Evolutionary conservation across 768 basidiomycete genomes (phyloP).

Genomic region (Psilocybe subaeruginosa): DNA sequence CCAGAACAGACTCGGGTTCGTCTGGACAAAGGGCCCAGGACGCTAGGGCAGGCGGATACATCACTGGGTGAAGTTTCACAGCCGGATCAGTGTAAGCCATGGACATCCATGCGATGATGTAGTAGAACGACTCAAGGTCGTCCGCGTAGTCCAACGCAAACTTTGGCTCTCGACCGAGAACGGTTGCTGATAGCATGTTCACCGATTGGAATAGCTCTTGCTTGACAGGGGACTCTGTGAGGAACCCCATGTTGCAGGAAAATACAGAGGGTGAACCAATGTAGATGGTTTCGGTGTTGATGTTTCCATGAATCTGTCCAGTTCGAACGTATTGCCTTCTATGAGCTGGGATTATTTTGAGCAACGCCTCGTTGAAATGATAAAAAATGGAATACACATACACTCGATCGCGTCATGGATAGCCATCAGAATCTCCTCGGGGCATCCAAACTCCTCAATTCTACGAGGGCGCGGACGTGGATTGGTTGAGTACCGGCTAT

Average conservation of each 20-base stretch:
- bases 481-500: too few species aligned
- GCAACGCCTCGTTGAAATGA: too few species aligned
- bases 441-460: not conserved
- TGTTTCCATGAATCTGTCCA: not conserved
- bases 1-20: not conserved
- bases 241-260: not conserved
- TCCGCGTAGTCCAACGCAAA: constrained; percentile 2
- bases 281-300: not conserved
- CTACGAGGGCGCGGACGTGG: not conserved
- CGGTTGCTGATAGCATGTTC: not conserved
- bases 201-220: constrained; percentile 3
- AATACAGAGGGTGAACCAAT: not conserved
- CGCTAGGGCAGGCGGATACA: not conserved
- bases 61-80: too few species aligned
- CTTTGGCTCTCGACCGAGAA: not conserved
- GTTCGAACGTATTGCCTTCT: not conserved
- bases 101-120: constrained; percentile 3
- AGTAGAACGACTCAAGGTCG: constrained; percentile 12
- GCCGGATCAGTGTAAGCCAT: constrained; percentile 1
- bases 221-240: not conserved
- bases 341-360: not conserved
- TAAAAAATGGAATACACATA: too few species aligned
- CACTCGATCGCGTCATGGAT: too few species aligned
- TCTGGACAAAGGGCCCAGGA: not conserved
- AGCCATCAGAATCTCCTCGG: too few species aligned